Percentiles rank a stretch among this genome's conserved stretches.
Evolutionary conservation across 139 green algal genomes (phyloP).

Genomic region (Haematococcus lacustris): DNA sequence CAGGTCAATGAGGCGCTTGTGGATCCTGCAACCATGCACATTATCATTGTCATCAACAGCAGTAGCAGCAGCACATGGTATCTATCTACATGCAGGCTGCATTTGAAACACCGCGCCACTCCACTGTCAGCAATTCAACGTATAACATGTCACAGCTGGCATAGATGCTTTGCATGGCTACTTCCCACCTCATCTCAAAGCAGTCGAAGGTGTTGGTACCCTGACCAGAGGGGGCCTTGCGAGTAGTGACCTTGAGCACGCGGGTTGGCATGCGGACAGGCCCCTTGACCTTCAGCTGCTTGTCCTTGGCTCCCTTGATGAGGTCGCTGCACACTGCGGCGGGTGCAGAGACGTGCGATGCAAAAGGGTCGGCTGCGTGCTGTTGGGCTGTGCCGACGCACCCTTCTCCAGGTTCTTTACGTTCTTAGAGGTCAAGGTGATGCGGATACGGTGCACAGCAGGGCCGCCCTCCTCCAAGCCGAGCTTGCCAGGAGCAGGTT

Average conservation of each 20-base stretch:
- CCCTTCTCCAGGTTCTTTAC: conserved; percentile 97
- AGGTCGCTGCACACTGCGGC: conserved; percentile 92
- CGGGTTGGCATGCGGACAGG: conserved; percentile 98
- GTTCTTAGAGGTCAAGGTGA: conserved; percentile 96
- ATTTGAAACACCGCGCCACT: too few species aligned
- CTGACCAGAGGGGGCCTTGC: conserved; percentile 97
- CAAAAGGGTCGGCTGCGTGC: not conserved
- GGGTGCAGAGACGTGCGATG: not conserved
- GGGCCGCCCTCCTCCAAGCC: conserved; percentile 73
- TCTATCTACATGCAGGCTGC: too few species aligned
- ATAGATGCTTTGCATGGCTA: too few species aligned
- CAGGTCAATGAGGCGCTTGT: conserved; percentile 99
- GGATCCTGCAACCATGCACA: conserved; percentile 62
- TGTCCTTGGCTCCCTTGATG: conserved; percentile 96
- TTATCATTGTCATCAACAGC: not conserved
- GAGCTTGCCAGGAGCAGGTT: conserved; percentile 33
- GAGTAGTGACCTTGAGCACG: conserved; percentile 91
- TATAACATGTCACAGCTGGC: too few species aligned
- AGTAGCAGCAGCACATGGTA: too few species aligned
- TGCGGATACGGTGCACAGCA: conserved; percentile 91
- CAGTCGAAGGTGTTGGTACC: conserved; percentile 98
- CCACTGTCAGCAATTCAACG: too few species aligned
- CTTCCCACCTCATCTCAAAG: conserved; percentile 87
- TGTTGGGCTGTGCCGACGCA: too few species aligned
- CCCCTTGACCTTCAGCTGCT: conserved; percentile 96